Base-by-base conservation (phyloP, 352 stramenopile genomes). In the Phytophthora ohioensis region DNA sequence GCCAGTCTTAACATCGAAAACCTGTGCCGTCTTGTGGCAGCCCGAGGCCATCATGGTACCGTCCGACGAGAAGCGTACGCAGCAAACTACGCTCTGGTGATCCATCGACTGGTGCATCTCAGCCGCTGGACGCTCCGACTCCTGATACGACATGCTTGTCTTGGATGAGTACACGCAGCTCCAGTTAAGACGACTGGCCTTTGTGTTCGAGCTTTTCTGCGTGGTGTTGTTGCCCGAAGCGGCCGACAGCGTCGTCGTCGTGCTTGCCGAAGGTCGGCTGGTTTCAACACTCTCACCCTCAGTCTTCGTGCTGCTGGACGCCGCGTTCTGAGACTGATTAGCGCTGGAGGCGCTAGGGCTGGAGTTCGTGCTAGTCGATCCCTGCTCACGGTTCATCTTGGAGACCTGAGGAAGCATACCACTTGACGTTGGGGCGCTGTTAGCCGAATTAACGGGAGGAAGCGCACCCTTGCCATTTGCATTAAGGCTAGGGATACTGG, bases 61-160 rank as follows among this genome's bases (percentile, higher is more conserved):
- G 39, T 96, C 88, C 35, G 85, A 84, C 32, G 87, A 94, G 58
- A 96, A 94, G 6, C 88, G 87, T 11, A 96, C 88, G 62, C 88
- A 93, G 75, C 88, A 96, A 13, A 96, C 88, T 4, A 96, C 88
- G 71, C 88, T 96, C 60, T 96, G 88, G 71, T 96, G 88, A 73
- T 96, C 87, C 84, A 96, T 92, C n/a, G 87, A 91, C 64, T 94
- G 85, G 53, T 93, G 85, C 82, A 96, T 91, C 68, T 96, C 88
- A 4, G 88, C 87, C 5, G 79, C 83, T 0, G 88, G 88, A n/a
- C 88, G 85, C 65, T 96, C 88, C 47, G 84, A 89, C 46, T 96
- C 88, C 32, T 88, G 79, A 57, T 90, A 93, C 45, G 81, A 80
- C 62, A 87, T 84, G 53, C 81, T 89, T 3, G 77, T 76, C 65